Conservation (phyloP, 192 early-diverging fungal species). For the Coemansia sp. region DNA sequence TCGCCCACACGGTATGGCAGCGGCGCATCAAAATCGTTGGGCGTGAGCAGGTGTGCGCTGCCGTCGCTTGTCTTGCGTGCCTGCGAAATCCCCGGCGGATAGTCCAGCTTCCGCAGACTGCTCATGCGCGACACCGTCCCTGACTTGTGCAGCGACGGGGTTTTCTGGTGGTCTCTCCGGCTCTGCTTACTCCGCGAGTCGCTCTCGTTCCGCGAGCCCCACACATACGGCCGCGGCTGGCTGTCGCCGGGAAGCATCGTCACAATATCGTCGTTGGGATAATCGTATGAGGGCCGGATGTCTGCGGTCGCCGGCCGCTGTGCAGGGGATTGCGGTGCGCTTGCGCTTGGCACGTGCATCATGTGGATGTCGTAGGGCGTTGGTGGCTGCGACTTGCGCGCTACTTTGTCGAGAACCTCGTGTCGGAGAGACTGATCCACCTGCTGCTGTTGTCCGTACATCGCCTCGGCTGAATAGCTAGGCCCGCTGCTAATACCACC, state of each 20-base stretch:
- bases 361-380: constrained; percentile 32
- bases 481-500: background rate
- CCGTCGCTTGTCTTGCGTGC: constrained; percentile 48
- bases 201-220: constrained; percentile 11
- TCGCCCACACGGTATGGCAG: constrained; percentile 45
- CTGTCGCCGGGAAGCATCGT: constrained; percentile 44
- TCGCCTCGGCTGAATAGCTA: constrained; percentile 21
- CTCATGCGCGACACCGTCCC: constrained; percentile 21
- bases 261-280: constrained; percentile 19
- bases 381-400: constrained; percentile 44
- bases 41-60: constrained; percentile 39
- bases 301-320: constrained; percentile 20
- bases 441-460: constrained; percentile 6
- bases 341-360: constrained; percentile 14
- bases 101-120: constrained; percentile 24
- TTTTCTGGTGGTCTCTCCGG: constrained; percentile 8
- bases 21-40: constrained; percentile 33
- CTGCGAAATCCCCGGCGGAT: constrained; percentile 20
- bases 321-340: constrained; percentile 17
- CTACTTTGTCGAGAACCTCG: constrained; percentile 46
- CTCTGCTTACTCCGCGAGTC: constrained; percentile 15
- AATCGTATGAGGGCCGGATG: constrained; percentile 1
- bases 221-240: constrained; percentile 27
- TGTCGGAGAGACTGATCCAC: constrained; percentile 35
- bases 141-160: constrained; percentile 11